A percentile compares a stretch with the other conserved stretches of the same genome.
Evolutionary conservation across 2,329 filamentous ascomycete species (phyloP).

Genomic region (Colletotrichum sp.): DNA sequence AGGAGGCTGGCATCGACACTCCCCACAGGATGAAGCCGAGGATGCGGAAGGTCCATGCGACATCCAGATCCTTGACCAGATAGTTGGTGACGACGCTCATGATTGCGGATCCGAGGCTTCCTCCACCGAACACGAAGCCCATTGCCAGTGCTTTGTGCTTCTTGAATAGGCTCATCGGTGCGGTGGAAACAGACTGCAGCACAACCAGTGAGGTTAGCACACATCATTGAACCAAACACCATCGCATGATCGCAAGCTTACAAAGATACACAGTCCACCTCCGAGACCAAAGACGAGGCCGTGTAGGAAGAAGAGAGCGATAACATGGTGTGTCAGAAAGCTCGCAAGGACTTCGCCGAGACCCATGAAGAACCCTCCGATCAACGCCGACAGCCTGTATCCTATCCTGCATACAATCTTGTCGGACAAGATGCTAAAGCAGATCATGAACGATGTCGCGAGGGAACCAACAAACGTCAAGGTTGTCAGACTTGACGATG

Average conservation of each 20-base stretch:
- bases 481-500: conserved; percentile 25
- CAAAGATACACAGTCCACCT: conserved; percentile 28
- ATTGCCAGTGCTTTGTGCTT: conserved; percentile 30
- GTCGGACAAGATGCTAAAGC: conserved; percentile 28
- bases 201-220: not conserved
- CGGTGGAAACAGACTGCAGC: conserved; percentile 28
- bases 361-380: conserved; percentile 27
- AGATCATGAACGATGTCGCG: conserved; percentile 31
- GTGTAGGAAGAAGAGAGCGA: conserved; percentile 29
- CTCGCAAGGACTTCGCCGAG: conserved; percentile 31
- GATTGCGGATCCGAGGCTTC: conserved; percentile 29
- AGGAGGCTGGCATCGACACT: conserved; percentile 30
- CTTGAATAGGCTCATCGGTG: conserved; percentile 28
- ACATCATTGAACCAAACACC: not conserved
- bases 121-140: conserved; percentile 31
- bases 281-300: conserved; percentile 29
- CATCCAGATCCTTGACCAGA: conserved; percentile 26
- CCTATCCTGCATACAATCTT: conserved; percentile 26
- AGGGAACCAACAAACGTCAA: conserved; percentile 32
- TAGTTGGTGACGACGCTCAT: conserved; percentile 27
- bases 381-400: conserved; percentile 25
- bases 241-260: not conserved
- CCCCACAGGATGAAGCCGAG: conserved; percentile 30
- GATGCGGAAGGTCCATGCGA: conserved; percentile 31
- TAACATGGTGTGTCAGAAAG: conserved; percentile 24